Percentiles rank a stretch among this genome's conserved stretches.
These are phyloP conservation scores for Mayamaea pseudoterrestris DNA, from an alignment of 108 stramenopile species.

Conservation along the genomic window DNA sequence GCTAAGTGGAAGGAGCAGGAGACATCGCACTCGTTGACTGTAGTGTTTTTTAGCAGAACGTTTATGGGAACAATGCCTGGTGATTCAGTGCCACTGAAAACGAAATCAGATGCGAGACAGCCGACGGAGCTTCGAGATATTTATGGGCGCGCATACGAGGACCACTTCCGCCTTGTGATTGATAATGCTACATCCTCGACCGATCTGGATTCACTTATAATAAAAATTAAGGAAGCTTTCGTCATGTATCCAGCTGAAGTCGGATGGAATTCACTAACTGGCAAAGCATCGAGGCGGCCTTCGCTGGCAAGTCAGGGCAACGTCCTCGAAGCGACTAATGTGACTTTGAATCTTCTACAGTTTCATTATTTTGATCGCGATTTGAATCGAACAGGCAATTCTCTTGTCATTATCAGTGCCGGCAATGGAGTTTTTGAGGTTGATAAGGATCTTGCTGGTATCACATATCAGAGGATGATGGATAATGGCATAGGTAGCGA, in stretches of 20 bases:
- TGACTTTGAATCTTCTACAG: conserved; percentile 92
- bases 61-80: conserved; percentile 26
- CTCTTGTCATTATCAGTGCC: conserved; percentile 88
- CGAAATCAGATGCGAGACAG: not conserved
- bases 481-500: conserved; percentile 99
- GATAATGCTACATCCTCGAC: conserved; percentile 80
- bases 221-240: conserved; percentile 79
- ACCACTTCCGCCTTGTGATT: conserved; percentile 84
- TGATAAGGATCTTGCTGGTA: conserved; percentile 75
- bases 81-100: not conserved
- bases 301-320: conserved; percentile 89
- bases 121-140: conserved; percentile 40
- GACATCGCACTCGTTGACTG: conserved; percentile 87
- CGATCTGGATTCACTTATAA: conserved; percentile 73
- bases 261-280: conserved; percentile 57
- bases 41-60: conserved; percentile 89
- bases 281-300: conserved; percentile 36
- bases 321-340: conserved; percentile 93
- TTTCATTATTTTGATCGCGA: conserved; percentile 94
- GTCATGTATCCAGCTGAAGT: conserved; percentile 72
- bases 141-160: conserved; percentile 70
- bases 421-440: conserved; percentile 93
- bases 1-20: conserved; percentile 75
- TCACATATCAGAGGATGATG: conserved; percentile 99
- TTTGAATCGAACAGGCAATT: conserved; percentile 87